phyloP scores from a whole-genome alignment of 495 filamentous ascomycete species.

The Cudoniella acicularis region DNA sequence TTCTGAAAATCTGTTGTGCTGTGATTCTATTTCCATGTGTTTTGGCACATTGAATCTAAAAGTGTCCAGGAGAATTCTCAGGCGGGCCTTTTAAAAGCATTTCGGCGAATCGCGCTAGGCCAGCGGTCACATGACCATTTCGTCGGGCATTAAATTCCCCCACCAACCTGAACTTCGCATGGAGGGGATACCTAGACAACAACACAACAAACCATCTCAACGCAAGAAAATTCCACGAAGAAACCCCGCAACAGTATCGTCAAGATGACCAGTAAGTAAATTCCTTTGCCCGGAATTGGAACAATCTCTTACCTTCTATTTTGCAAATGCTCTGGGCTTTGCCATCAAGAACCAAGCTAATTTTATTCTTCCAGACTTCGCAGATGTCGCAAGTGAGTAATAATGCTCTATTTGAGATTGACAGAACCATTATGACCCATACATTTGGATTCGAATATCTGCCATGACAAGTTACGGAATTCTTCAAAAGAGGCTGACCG shows the following conservation, averaged over 20 bases:
- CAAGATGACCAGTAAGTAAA: conserved; percentile 22
- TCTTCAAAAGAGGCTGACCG: conserved; percentile 6
- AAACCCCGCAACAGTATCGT: not conserved
- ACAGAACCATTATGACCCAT: too few species aligned
- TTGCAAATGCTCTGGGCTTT: too few species aligned
- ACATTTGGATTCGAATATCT: not conserved
- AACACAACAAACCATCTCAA: not conserved
- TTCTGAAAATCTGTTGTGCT: too few species aligned
- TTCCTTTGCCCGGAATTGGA: too few species aligned
- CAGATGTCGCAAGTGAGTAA: conserved; percentile 51
- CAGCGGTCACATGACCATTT: too few species aligned
- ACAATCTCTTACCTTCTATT: too few species aligned
- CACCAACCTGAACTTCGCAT: not conserved
- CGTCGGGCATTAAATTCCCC: not conserved
- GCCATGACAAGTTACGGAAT: not conserved
- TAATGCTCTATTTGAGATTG: too few species aligned
- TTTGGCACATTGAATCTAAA: too few species aligned
- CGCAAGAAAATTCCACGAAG: not conserved
- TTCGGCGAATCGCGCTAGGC: not conserved
- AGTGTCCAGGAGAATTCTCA: too few species aligned
- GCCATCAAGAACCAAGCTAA: conserved; percentile 11
- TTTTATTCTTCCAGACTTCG: conserved; percentile 41
- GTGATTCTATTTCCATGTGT: too few species aligned
- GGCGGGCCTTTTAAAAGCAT: too few species aligned
- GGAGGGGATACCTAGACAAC: not conserved